phyloP scores from a whole-genome alignment of 805 yeast genomes.

The Diddensiella caesifluorescens region DNA sequence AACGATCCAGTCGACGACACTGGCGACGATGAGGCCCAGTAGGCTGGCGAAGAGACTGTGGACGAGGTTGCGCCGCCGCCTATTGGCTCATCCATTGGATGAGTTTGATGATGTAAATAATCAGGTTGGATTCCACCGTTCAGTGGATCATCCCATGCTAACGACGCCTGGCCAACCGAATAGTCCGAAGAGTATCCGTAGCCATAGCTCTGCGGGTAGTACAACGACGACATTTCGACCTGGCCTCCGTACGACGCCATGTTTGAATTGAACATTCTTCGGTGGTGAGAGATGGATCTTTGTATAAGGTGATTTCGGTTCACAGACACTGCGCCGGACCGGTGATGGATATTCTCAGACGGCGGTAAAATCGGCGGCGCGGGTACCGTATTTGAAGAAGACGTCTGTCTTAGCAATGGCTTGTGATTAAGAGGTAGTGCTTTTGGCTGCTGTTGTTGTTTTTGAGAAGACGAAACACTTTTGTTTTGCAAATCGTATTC shows the following conservation, averaged over 20 bases:
- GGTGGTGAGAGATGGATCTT: too few species aligned
- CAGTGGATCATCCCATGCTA: conserved; percentile 8
- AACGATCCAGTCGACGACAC: background rate
- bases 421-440: background rate
- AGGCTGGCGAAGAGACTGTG: conserved; percentile 9
- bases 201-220: too few species aligned
- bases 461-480: background rate
- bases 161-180: too few species aligned
- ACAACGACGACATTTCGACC: too few species aligned
- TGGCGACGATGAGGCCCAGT: conserved; percentile 8
- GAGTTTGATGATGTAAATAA: conserved; percentile 1
- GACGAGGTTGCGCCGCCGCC: background rate
- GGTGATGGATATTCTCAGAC: too few species aligned
- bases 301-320: too few species aligned
- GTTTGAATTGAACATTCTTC: too few species aligned
- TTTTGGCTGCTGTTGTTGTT: too few species aligned
- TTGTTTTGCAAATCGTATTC: background rate
- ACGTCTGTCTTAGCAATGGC: background rate
- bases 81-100: conserved; percentile 6
- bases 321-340: too few species aligned
- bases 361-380: background rate
- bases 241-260: too few species aligned
- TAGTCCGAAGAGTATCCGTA: too few species aligned
- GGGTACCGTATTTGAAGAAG: background rate
- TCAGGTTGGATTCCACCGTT: conserved; percentile 7